A percentile compares a stretch with the other conserved stretches of the same genome.
phyloP scores from a whole-genome alignment of 805 yeast species.

The Saccharomycopsis vini region DNA sequence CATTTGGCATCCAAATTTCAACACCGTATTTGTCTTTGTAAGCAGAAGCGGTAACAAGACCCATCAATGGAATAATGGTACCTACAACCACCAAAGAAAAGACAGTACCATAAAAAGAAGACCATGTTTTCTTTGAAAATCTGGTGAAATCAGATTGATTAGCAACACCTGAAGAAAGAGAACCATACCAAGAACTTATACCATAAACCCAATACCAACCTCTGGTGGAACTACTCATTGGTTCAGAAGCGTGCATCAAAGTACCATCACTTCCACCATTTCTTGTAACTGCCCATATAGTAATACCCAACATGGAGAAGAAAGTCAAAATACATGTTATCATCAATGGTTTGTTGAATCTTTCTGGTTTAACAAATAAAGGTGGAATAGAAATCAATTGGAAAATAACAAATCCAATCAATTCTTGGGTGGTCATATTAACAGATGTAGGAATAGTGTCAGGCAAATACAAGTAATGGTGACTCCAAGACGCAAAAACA shows the following conservation, averaged over 20 bases:
- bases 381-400: slow-evolving; percentile 27
- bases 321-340: slow-evolving; percentile 17
- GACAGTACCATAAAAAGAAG: slow-evolving; percentile 27
- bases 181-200: slow-evolving; percentile 32
- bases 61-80: slow-evolving; percentile 33
- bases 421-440: slow-evolving; percentile 30
- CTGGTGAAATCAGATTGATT: slow-evolving; percentile 30
- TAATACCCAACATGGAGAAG: slow-evolving; percentile 25
- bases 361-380: slow-evolving; percentile 26
- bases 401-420: slow-evolving; percentile 33
- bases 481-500: slow-evolving; percentile 21
- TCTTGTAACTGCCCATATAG: slow-evolving; percentile 23
- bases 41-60: slow-evolving; percentile 34
- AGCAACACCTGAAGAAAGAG: slow-evolving; percentile 31
- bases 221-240: slow-evolving; percentile 2
- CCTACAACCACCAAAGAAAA: slow-evolving; percentile 28
- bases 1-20: slow-evolving; percentile 32
- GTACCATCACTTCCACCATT: slow-evolving; percentile 28
- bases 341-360: slow-evolving; percentile 21
- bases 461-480: slow-evolving; percentile 22
- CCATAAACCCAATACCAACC: slow-evolving; percentile 36
- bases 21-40: slow-evolving; percentile 19
- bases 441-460: slow-evolving; percentile 14
- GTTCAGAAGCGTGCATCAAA: slow-evolving; percentile 20
- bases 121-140: slow-evolving; percentile 26